phyloP scores from a whole-genome alignment of 306 rosid genomes.

The Rosa chinensis region DNA sequence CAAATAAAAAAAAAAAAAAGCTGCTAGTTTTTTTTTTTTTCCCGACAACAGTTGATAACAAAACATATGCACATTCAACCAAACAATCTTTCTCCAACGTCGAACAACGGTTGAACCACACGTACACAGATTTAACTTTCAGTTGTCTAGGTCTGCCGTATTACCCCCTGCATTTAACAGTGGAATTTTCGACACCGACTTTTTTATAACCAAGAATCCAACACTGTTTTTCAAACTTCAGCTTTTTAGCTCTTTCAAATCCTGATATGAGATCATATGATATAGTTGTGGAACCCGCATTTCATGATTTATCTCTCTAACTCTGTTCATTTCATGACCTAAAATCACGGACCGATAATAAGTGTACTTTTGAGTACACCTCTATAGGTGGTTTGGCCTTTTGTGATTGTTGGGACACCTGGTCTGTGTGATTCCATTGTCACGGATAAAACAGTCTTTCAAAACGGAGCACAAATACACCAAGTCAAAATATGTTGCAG shows the following conservation, averaged over 20 bases:
- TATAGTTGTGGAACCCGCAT: not conserved
- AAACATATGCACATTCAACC: not conserved
- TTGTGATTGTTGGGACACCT: constrained; percentile 39
- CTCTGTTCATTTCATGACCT: constrained; percentile 2
- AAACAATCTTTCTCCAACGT: not conserved
- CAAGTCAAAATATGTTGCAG: not conserved
- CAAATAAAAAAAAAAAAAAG: too few species aligned
- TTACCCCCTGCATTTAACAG: too few species aligned
- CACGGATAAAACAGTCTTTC: constrained; percentile 3
- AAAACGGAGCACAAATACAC: not conserved
- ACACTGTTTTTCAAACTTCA: not conserved
- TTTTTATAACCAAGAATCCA: not conserved
- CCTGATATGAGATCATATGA: not conserved
- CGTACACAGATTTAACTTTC: not conserved
- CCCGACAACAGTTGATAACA: not conserved
- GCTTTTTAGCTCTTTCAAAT: not conserved
- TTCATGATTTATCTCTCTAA: not conserved
- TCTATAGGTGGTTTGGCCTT: constrained; percentile 47
- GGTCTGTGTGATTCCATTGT: constrained; percentile 39
- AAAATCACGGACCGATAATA: constrained; percentile 52
- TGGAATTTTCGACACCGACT: not conserved
- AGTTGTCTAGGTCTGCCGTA: not conserved
- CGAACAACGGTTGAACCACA: not conserved
- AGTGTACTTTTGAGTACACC: constrained; percentile 59
- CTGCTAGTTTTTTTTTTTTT: not conserved